Evolutionary conservation across 345 rosid genomes (phyloP), one percentile per base, ranked within the genome.

Genomic region (Erucastrum elatum): DNA sequence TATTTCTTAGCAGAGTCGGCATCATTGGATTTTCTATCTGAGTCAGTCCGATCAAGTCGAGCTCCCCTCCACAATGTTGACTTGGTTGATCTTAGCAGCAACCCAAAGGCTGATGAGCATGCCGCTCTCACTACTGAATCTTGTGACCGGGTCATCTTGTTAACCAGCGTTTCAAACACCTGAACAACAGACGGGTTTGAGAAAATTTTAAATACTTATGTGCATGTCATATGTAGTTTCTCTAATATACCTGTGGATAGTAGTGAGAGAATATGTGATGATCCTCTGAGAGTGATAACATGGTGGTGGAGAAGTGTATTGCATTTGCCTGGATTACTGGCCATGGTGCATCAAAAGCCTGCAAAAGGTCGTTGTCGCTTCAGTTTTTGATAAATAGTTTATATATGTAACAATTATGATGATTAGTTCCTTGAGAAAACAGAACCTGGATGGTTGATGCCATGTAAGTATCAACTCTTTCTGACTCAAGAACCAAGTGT

Each of bases 341-440:
- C 97, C 95, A 92, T 13, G 93, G 90, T 35, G 98, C 95, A 78
- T 94, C 98, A 75, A 90, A 91, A 70, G 93, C 97, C 97, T 94
- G 94, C 85, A 82, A 37, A 59, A 25, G 34, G 39, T 51, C 64
- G 51, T 31, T 51, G n/a, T 74, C 70, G 44, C 70, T 46, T 79
- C 33, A 78, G 25, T 51, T 60, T 62, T 30, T 13, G 30, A 13
- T 31, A 78, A 21, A 26, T 44, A 35, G 21, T 74, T 68, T 8
- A 37, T 53, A 13, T 64, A 10, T 53, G n/a, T 60, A 34, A 8
- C 13, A 70, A 21, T 71, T 64, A 70, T 33, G 59, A 71, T 41
- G 46, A 16, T 44, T 16, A 27, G 1, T 46, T 56, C 62, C 13
- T 26, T 2, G 2, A 72, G 76, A 62, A 62, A 70, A 26, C 59